Base-by-base conservation (phyloP, 2,329 filamentous ascomycete genomes). In the Elsinoe fawcettii region DNA sequence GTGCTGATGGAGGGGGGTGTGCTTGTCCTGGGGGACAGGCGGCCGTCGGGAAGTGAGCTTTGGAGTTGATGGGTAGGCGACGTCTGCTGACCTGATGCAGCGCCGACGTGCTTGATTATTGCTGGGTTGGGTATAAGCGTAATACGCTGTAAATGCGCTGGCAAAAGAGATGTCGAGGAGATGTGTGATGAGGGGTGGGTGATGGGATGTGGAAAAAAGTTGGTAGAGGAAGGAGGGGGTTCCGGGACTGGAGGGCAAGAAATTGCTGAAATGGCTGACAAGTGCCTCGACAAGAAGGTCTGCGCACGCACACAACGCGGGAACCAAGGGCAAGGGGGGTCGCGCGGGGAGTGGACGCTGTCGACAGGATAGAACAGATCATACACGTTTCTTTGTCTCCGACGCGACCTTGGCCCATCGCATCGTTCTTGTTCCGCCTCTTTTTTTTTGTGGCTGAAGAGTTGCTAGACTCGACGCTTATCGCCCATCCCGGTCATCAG, bases 381-480 rank as follows among this genome's bases (percentile, higher is more conserved):
- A 43, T 36, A 53, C 49, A 53, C 49, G 49, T 53, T 53, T 53
- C 49, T 53, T 53, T 53, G 49, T 53, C 49, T 34, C 32, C 25
- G 30, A 46, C 41, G 41, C 41, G 41, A 46, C 41, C 41, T 46
- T 46, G 41, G 41, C 20, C 41, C 41, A 46, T 46, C n/a, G 20
- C 41, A 46, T 46, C 41, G 22, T 46, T 25, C 41, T 25, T 37
- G 41, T 23, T 46, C 41, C 23, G 22, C 41, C 22, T 46, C 41
- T 30, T 30, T 46, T 46, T 20, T 30, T 30, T 46, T 46, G 41
- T 46, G 41, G 41, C 41, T 27, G 41, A 25, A 46, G 20, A 27
- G n/a, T 7, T 27, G 41, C 22, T 46, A 46, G 41, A 46, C 41
- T 25, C 30, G 34, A 37, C 14, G 34, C 34, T 37, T 37, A 37